Evolutionary conservation across 2,329 filamentous ascomycete genomes (phyloP), one percentile per base, ranked within the genome.

Genomic region (Alternaria alternata): DNA sequence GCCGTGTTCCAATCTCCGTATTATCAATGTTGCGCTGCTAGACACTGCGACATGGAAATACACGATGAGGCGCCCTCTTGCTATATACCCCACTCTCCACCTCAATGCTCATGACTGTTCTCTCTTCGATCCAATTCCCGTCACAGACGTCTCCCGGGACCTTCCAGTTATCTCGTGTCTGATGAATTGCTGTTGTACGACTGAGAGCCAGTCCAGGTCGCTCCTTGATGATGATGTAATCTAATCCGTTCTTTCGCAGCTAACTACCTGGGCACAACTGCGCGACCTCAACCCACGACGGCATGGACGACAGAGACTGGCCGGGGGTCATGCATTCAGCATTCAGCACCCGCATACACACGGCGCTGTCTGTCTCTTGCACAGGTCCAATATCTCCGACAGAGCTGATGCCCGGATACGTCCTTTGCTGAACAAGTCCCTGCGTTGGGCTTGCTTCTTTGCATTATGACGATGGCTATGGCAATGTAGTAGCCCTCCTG

Each of bases 391-490:
- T 38, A 7, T 38, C 16, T n/a, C 34, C 34, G 34, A 38, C 34
- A 38, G 46, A 34, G 46, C 46, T 36, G 20, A 12, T 49, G 32
- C 46, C 46, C 8, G 9, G 9, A 22, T 9, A 20, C 16, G 32
- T 24, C 46, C 46, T 20, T 49, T 38, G 46, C 49, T 36, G 11
- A 36, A 36, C 32, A 36, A 36, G 32, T 36, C 32, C 32, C 32
- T 36, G 32, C 32, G 26, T 49, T 46, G 42, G 41, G 34, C 49
- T 38, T 54, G 55, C 55, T 51, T 54, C 34, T 42, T 42, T 53
- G 34, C 22, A 39, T 14, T 34, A 52, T 38, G 44, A 38, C 42
- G 26, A 58, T 34, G 14, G 26, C 20, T 11, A 12, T 5, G 20
- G 22, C 14, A 20, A 44, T 30, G 34, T n/a, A 47, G 11, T 22